phyloP scores from a whole-genome alignment of 495 filamentous ascomycete genomes.

The Daldinia vernicosa region DNA sequence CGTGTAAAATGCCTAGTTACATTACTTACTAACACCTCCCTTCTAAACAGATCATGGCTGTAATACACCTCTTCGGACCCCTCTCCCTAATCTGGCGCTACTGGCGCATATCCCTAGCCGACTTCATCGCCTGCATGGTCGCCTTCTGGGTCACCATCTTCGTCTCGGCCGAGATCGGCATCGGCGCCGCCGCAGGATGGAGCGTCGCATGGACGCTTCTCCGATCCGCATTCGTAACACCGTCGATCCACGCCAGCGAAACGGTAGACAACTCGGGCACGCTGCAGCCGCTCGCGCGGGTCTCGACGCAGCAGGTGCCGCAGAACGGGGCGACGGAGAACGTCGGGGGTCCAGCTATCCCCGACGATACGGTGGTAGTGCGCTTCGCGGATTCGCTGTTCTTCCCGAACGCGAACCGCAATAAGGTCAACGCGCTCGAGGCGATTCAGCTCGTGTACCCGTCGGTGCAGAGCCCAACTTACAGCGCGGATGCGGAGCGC shows the following conservation, averaged over 20 bases:
- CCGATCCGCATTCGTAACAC: slow-evolving; percentile 53
- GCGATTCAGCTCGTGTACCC: slow-evolving; percentile 51
- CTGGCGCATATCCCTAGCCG: slow-evolving; percentile 59
- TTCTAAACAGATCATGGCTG: slow-evolving; percentile 50
- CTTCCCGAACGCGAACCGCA: slow-evolving; percentile 60
- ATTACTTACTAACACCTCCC: neutral
- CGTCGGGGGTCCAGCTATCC: slow-evolving; percentile 35
- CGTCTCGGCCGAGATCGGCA: slow-evolving; percentile 58
- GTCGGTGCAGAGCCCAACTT: slow-evolving; percentile 47
- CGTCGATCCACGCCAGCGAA: slow-evolving; percentile 36
- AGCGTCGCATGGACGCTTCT: slow-evolving; percentile 57
- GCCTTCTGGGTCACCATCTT: slow-evolving; percentile 61
- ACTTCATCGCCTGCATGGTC: slow-evolving; percentile 60
- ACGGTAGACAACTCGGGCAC: slow-evolving; percentile 14
- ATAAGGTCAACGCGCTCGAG: slow-evolving; percentile 52
- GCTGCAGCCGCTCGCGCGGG: slow-evolving; percentile 16
- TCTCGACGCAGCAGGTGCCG: slow-evolving; percentile 19
- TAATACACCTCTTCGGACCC: slow-evolving; percentile 55
- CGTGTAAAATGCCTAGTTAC: neutral
- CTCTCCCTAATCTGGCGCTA: slow-evolving; percentile 55
- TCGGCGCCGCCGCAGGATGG: slow-evolving; percentile 57
- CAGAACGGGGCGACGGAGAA: slow-evolving; percentile 32
- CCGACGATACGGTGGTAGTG: slow-evolving; percentile 53
- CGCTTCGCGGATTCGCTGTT: slow-evolving; percentile 55
- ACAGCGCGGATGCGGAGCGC: slow-evolving; percentile 49